Conservation (phyloP, 805 yeast genomes). For the Vanderwaltozyma polyspora region DNA sequence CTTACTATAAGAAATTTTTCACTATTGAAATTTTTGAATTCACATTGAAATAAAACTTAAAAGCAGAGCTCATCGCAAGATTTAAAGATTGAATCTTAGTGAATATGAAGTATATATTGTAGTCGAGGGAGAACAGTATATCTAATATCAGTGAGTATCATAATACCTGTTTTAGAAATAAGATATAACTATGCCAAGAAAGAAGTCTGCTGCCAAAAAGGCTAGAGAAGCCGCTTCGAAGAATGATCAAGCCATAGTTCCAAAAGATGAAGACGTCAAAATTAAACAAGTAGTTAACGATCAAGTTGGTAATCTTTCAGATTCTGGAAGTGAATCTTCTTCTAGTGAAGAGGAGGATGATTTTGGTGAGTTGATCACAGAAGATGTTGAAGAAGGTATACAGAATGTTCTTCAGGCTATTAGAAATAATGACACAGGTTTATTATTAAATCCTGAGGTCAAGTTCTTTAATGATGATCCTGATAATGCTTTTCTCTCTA, state of each 20-base stretch:
- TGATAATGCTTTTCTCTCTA: slow-evolving; percentile 36
- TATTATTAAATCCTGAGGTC: slow-evolving; percentile 52
- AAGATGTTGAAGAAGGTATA: slow-evolving; percentile 73
- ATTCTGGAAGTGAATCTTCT: slow-evolving; percentile 25
- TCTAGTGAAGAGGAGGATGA: slow-evolving; percentile 71
- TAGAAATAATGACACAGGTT: slow-evolving; percentile 48
- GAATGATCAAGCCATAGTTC: slow-evolving; percentile 5
- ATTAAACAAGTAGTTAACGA: background rate
- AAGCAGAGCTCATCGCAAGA: too few relatives aligned
- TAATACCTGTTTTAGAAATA: too few relatives aligned
- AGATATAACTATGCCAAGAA: slow-evolving; percentile 55
- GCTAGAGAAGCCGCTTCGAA: slow-evolving; percentile 39
- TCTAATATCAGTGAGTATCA: too few relatives aligned
- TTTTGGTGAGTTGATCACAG: slow-evolving; percentile 76
- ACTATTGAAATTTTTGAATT: too few relatives aligned
- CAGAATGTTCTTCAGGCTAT: slow-evolving; percentile 60
- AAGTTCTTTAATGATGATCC: slow-evolving; percentile 69
- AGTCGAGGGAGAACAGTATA: too few relatives aligned
- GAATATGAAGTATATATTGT: too few relatives aligned
- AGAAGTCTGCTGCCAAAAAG: slow-evolving; percentile 71
- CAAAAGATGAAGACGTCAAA: slow-evolving; percentile 4
- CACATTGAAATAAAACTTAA: too few relatives aligned
- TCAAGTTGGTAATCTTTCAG: slow-evolving; percentile 23
- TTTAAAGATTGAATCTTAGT: too few relatives aligned
- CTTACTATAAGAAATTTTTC: too few relatives aligned